Evolutionary conservation across 148 eudicot species (phyloP).

Genomic region (Chenopodium berlandieri): DNA sequence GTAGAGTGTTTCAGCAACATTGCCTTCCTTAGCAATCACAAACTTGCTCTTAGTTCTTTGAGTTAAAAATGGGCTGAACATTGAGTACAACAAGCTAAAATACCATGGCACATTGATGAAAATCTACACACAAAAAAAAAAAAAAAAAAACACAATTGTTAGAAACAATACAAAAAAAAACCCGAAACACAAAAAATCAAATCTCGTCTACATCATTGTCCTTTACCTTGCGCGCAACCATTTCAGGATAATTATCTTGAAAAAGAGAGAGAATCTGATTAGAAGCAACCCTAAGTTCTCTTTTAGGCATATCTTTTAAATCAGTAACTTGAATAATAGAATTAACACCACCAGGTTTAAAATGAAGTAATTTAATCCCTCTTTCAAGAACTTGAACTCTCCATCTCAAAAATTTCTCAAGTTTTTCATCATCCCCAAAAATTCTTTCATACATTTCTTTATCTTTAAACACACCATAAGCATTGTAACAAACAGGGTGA

Average conservation of each 20-base stretch:
- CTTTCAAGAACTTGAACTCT: constrained; percentile 89
- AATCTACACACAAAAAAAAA: constrained; percentile 38
- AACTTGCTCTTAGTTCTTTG: constrained; percentile 96
- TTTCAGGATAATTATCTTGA: constrained; percentile 94
- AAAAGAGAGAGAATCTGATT: constrained; percentile 81
- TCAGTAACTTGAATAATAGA: constrained; percentile 95
- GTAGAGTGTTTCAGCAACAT: constrained; percentile 80
- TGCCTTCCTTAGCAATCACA: constrained; percentile 81
- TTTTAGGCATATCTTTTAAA: constrained; percentile 91
- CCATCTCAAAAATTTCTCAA: constrained; percentile 76
- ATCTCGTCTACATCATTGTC: neutral
- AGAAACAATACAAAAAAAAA: neutral
- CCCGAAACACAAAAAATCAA: neutral
- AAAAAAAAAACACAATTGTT: neutral
- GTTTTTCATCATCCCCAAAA: constrained; percentile 80
- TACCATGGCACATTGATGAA: constrained; percentile 99
- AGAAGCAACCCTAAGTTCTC: constrained; percentile 81
- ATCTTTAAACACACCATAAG: constrained; percentile 85
- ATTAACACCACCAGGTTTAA: constrained; percentile 80
- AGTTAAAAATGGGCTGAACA: constrained; percentile 90
- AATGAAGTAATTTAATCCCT: constrained; percentile 67
- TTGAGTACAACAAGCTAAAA: constrained; percentile 81
- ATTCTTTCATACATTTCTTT: constrained; percentile 70
- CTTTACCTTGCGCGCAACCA: constrained; percentile 87
- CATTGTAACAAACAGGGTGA: constrained; percentile 90